These are phyloP conservation scores for Scenedesmus sp. DNA, from an alignment of 163 green algal species.

Conservation along the genomic window DNA sequence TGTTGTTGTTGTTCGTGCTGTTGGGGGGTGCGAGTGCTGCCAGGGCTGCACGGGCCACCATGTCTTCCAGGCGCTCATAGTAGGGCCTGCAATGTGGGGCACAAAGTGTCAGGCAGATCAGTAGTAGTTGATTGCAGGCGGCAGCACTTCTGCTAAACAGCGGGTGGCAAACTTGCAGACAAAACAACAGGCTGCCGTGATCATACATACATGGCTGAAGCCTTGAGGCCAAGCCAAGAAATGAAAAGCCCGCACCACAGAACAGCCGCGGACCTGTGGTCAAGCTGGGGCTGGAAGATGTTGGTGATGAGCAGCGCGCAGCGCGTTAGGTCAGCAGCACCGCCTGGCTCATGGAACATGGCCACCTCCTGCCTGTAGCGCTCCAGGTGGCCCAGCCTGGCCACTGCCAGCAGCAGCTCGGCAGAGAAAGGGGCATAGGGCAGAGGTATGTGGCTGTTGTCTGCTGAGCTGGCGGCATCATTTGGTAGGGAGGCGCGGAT, in stretches of 20 bases:
- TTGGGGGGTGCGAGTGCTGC: background rate
- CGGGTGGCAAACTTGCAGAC: too few relatives aligned
- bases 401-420: slow-evolving; percentile 40
- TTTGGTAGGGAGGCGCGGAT: background rate
- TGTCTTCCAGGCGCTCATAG: slow-evolving; percentile 25
- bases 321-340: slow-evolving; percentile 28
- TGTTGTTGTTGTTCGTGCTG: background rate
- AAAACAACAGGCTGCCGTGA: background rate
- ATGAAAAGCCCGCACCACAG: background rate
- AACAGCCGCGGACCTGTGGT: background rate
- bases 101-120: background rate
- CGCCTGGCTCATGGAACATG: slow-evolving; percentile 14
- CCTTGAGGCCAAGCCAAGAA: background rate
- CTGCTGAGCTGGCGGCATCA: background rate
- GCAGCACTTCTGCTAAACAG: too few relatives aligned
- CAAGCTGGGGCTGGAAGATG: slow-evolving; percentile 41
- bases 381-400: slow-evolving; percentile 44
- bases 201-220: background rate
- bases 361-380: slow-evolving; percentile 37
- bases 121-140: too few relatives aligned
- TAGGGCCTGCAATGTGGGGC: background rate
- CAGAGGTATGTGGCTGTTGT: slow-evolving; percentile 8
- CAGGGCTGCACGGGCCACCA: background rate
- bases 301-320: slow-evolving; percentile 46
- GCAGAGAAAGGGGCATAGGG: slow-evolving; percentile 27